Conservation (phyloP, 345 rosid genomes). For the Sonneratia caseolaris region DNA sequence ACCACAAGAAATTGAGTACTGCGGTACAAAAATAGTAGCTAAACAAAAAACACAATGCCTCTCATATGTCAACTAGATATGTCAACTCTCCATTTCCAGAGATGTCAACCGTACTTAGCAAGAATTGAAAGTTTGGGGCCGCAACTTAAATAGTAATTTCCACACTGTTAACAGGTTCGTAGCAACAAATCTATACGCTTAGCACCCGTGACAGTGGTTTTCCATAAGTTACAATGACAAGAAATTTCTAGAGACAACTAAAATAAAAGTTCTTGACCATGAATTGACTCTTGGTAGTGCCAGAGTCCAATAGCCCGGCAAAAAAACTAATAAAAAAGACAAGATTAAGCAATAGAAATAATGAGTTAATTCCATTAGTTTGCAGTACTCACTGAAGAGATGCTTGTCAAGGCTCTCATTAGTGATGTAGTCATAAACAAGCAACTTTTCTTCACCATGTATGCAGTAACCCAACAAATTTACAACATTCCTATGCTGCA, state of each 20-base stretch:
- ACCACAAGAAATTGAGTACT: too few relatives aligned
- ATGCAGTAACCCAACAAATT: conserved; percentile 81
- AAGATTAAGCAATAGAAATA: not conserved
- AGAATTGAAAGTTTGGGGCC: not conserved
- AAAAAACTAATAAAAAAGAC: not conserved
- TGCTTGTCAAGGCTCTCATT: conserved; percentile 91
- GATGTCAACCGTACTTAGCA: too few relatives aligned
- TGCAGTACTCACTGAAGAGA: conserved; percentile 67
- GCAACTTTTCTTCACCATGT: conserved; percentile 71
- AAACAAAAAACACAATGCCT: too few relatives aligned
- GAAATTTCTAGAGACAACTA: not conserved
- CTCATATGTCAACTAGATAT: too few relatives aligned
- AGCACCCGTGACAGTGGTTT: not conserved
- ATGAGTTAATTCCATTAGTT: conserved; percentile 1
- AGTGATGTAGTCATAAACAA: conserved; percentile 76
- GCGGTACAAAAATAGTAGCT: too few relatives aligned
- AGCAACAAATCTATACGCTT: not conserved
- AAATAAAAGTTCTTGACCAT: not conserved
- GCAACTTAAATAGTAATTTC: not conserved
- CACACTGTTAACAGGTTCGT: not conserved
- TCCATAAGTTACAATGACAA: not conserved
- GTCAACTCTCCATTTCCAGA: too few relatives aligned
- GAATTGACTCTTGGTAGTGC: not conserved
- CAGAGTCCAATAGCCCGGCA: not conserved
- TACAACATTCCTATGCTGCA: conserved; percentile 91